Base-by-base conservation (phyloP, 2,329 filamentous ascomycete species). In the Lachnum nothofagi region DNA sequence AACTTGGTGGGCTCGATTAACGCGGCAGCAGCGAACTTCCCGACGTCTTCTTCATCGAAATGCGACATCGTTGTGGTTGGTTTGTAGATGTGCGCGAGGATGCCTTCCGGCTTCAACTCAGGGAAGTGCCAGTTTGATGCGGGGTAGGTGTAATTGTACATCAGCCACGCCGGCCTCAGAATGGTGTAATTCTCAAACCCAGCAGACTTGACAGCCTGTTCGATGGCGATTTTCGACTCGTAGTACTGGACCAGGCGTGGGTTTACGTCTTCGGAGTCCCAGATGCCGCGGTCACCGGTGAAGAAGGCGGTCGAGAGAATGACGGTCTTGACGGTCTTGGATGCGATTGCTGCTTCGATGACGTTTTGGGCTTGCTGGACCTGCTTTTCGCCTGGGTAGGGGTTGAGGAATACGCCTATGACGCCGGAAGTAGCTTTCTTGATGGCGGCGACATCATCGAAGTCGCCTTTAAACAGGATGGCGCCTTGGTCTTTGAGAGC, bases 341-440 rank as follows among this genome's bases (percentile, higher is more conserved):
- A 35, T 37, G 34, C 19, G 31, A 41, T 42, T 2, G 51, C 51
- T 10, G 53, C 51, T 5, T 31, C 23, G 23, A 58, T 34, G 42
- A 58, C 22, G 9, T 45, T 46, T 41, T 44, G 24, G 4, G 51
- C 50, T n/a, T 56, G 51, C 12, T 39, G 45, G 2, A 41, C 17
- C 12, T 27, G 25, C 25, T 12, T 6, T 48, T 52, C 29, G 14
- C 12, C 17, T 4, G 52, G 49, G 7, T 49, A 50, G 2, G 46
- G 40, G 34, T 51, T 55, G 10, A 57, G 41, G 45, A 51, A 57
- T 12, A 55, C 23, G 16, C 46, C 54, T 4, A 66, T 53, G 2
- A 71, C 56, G 0, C 71, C 70, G 1, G 24, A 23, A 20, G 43
- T 42, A 10, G 54, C 54, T 17, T 16, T 22, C 3, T 23, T 25